Base-by-base conservation (phyloP, 768 basidiomycete genomes). In the Phanerodontia chrysosporium region DNA sequence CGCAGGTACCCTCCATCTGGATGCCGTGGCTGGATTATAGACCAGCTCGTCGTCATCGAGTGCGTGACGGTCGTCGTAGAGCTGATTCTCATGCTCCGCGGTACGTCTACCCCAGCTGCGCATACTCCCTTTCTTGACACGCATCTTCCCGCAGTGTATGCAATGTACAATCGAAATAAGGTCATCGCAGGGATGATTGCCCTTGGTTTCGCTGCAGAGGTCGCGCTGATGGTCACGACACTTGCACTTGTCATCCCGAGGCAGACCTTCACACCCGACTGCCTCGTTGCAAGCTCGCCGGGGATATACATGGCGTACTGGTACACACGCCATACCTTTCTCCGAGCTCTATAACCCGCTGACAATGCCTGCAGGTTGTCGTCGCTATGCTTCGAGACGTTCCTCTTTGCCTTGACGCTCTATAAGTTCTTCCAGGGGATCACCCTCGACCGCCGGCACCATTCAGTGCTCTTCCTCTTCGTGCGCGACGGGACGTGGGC, bases 401-500 rank as follows among this genome's bases (percentile, higher is more conserved):
- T 58, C 18, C 48, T 62, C 1, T 62, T 54, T 18, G 13, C 36
- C n/a, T 32, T 62, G 1, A 62, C 61, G n/a, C 45, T 62, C 14
- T 24, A 51, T 28, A 32, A 45, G 29, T 62, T 62, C 49, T 51
- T 51, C 18, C 49, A 44, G 13, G 42, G 30, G 21, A 30, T 55
- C 18, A 29, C 8, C 25, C 44, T 13, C 14, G 28, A 49, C 10
- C 27, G 27, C 8, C 16, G 28, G 14, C 42, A 28, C 25, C 36
- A 58, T 21, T 54, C 61, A 12, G 22, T 62, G 21, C 27, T 62
- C 22, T 53, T 25, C 39, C 25, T 62, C 16, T 62, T 62, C 45
- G 42, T 62, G 7, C 44, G 57, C n/a, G 61, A 62, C 32, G 61
- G 61, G 24, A 58, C 58, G 14, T 62, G 61, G 61, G 61, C 57